These are phyloP conservation scores for Grosmannia serpens DNA, from an alignment of 2,329 filamentous ascomycete species.

Conservation along the genomic window DNA sequence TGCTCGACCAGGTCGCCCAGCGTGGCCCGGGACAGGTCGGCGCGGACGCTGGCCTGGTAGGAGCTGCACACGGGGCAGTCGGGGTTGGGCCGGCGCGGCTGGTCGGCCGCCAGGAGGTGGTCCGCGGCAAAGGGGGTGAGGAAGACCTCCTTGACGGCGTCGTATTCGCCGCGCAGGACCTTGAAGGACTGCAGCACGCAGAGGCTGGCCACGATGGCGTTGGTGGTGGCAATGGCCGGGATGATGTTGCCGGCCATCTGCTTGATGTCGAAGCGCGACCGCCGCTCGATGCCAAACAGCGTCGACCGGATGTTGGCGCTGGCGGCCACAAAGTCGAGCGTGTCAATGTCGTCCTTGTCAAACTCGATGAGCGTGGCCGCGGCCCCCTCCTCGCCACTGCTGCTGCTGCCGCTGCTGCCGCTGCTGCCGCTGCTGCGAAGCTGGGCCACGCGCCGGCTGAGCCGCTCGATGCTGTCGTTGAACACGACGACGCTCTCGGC, in stretches of 20 bases:
- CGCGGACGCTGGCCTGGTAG: slow-evolving; percentile 52
- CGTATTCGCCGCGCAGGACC: slow-evolving; percentile 62
- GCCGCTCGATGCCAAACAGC: slow-evolving; percentile 79
- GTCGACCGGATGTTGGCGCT: slow-evolving; percentile 81
- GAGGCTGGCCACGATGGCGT: slow-evolving; percentile 87
- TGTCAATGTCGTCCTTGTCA: slow-evolving; percentile 94
- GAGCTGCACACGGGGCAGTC: slow-evolving; percentile 76
- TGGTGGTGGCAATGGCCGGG: slow-evolving; percentile 93
- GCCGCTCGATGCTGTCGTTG: slow-evolving; percentile 65
- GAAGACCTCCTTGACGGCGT: slow-evolving; percentile 71
- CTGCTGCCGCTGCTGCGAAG: slow-evolving; percentile 29
- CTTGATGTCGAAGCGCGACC: slow-evolving; percentile 93
- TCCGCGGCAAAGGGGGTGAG: slow-evolving; percentile 55
- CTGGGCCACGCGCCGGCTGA: slow-evolving; percentile 64
- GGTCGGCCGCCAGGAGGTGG: slow-evolving; percentile 47
- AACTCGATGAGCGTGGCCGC: slow-evolving; percentile 60
- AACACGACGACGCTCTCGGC: slow-evolving; percentile 81
- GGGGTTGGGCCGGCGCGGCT: slow-evolving; percentile 55
- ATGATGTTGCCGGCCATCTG: slow-evolving; percentile 99
- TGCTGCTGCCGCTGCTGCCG: slow-evolving; percentile 11
- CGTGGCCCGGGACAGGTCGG: slow-evolving; percentile 62
- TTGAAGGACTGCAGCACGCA: slow-evolving; percentile 92
- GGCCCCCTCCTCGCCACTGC: too few species aligned
- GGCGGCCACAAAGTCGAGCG: slow-evolving; percentile 84
- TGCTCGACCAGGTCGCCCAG: slow-evolving; percentile 68